Evolutionary conservation across 306 rosid genomes (phyloP).

Genomic region (Clitoria ternatea): DNA sequence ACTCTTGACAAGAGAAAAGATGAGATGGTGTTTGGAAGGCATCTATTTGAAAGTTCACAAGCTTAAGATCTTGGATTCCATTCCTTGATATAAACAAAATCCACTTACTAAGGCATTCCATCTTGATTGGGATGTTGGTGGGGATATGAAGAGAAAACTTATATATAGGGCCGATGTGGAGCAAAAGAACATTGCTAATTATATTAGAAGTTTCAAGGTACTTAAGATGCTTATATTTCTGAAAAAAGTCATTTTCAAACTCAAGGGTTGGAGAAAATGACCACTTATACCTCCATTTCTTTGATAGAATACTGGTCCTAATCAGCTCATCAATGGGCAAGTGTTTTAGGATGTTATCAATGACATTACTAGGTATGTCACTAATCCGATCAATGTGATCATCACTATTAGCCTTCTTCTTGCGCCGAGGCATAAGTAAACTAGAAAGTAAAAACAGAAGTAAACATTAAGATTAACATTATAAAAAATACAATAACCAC

Average conservation of each 20-base stretch:
- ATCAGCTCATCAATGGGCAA: neutral
- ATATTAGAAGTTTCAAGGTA: neutral
- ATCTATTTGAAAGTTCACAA: neutral
- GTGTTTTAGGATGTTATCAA: neutral
- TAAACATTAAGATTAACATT: too few relatives aligned
- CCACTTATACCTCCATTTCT: constrained; percentile 29
- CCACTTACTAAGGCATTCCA: neutral
- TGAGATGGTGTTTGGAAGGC: neutral
- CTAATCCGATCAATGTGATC: constrained; percentile 7
- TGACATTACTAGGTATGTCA: constrained; percentile 8
- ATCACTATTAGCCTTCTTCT: neutral
- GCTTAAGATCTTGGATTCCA: neutral
- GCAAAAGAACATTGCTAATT: neutral
- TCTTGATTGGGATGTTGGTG: rapidly evolving
- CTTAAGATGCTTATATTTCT: neutral
- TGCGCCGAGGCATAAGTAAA: too few relatives aligned
- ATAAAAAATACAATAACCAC: too few relatives aligned
- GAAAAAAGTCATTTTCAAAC: neutral
- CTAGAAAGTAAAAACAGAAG: too few relatives aligned
- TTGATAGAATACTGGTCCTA: constrained; percentile 17
- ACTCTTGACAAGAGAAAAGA: neutral
- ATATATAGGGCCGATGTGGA: neutral
- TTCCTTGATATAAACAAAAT: constrained; percentile 6
- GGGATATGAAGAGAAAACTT: neutral
- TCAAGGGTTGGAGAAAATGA: neutral